Evolutionary conservation across 2,329 filamentous ascomycete species (phyloP).

Genomic region (Ophiostoma piceae): DNA sequence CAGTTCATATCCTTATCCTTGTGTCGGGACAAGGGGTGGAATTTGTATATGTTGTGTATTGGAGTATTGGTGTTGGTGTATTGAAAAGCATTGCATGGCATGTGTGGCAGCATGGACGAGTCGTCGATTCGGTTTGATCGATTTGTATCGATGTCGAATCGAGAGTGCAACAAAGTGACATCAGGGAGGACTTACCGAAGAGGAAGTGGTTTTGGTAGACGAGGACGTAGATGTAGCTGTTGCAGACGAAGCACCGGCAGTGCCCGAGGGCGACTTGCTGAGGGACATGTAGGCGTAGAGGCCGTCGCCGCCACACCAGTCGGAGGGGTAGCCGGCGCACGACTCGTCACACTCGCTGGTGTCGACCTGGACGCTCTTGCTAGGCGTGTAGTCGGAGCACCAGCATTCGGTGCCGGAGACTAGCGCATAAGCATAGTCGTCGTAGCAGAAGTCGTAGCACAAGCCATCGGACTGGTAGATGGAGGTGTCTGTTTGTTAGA

Average conservation of each 20-base stretch:
- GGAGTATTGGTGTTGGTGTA: neutral
- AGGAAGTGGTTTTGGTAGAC: constrained; percentile 8
- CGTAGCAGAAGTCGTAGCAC: constrained; percentile 56
- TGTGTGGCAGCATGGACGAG: constrained; percentile 7
- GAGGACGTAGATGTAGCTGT: constrained; percentile 14
- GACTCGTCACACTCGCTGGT: constrained; percentile 46
- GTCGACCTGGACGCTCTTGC: constrained; percentile 38
- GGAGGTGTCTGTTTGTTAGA: constrained; percentile 41
- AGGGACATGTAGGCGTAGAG: constrained; percentile 63
- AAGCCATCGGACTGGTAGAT: constrained; percentile 65
- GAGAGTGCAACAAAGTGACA: neutral
- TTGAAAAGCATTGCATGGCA: neutral
- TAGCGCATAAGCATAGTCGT: constrained; percentile 60
- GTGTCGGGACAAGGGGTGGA: neutral
- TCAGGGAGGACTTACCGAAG: constrained; percentile 22
- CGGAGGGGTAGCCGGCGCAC: constrained; percentile 65
- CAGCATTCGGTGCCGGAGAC: constrained; percentile 63
- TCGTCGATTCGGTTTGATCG: neutral
- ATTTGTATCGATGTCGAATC: neutral
- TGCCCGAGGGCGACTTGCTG: constrained; percentile 52
- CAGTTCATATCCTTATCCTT: constrained; percentile 18
- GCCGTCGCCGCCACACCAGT: constrained; percentile 59
- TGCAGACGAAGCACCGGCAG: constrained; percentile 35
- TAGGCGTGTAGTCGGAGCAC: constrained; percentile 67
- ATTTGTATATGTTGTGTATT: neutral